These are phyloP conservation scores for Abortiporus biennis DNA, from an alignment of 1,284 basidiomycete species.

Conservation along the genomic window DNA sequence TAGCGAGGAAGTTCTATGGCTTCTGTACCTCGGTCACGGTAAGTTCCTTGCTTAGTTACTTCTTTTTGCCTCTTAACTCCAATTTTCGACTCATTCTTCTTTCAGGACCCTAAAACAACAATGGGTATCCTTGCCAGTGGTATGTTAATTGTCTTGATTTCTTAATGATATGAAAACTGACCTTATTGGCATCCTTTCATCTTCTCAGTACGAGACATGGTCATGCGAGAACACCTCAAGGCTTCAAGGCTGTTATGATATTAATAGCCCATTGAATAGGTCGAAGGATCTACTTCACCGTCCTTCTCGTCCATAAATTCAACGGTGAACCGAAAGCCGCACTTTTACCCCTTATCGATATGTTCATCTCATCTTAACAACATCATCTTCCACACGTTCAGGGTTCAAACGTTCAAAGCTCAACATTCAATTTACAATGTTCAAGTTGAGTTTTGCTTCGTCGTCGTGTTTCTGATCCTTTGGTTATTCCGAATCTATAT, in stretches of 20 bases:
- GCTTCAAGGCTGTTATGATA: conserved; percentile 24
- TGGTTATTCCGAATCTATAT: no score
- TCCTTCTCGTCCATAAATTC: no score
- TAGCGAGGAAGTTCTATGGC: conserved; percentile 71
- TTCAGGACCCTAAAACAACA: conserved; percentile 65
- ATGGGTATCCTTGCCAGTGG: conserved; percentile 73
- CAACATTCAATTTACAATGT: no score
- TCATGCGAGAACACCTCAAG: conserved; percentile 55
- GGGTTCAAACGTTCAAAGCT: no score
- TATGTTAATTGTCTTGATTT: conserved; percentile 25
- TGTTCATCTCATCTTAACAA: no score
- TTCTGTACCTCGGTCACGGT: conserved; percentile 77
- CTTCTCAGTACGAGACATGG: conserved; percentile 57
- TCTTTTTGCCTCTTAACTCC: conserved; percentile 1
- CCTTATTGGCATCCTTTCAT: not conserved
- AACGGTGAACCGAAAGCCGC: no score
- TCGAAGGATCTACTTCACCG: no score
- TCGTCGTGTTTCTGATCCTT: no score
- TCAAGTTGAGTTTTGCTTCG: no score
- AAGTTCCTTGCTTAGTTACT: conserved; percentile 14
- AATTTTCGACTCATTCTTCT: not conserved
- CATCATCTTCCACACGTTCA: no score
- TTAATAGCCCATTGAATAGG: no score
- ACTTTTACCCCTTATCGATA: no score
- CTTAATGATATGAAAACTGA: not conserved